phyloP scores from a whole-genome alignment of 352 stramenopile genomes.

The Pythium myriotylum region DNA sequence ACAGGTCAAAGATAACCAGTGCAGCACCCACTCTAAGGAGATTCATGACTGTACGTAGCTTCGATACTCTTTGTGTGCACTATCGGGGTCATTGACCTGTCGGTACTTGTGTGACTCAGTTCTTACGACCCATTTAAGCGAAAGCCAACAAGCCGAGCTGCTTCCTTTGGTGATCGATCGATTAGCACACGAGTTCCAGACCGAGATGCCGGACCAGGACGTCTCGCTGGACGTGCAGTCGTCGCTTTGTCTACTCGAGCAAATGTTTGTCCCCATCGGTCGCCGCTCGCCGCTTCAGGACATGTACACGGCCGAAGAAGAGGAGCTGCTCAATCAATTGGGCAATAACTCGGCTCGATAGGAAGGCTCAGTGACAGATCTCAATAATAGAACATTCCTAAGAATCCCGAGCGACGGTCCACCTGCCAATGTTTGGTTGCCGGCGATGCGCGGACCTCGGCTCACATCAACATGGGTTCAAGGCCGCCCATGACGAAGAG shows the following conservation, averaged over 20 bases:
- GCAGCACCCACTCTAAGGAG: conserved; percentile 49
- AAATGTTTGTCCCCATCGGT: conserved; percentile 56
- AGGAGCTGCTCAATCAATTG: conserved; percentile 69
- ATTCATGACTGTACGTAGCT: conserved; percentile 54
- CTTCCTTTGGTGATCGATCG: conserved; percentile 43
- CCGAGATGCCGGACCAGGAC: conserved; percentile 36
- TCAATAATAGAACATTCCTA: too few relatives aligned
- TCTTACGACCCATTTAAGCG: conserved; percentile 29
- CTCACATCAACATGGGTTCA: too few relatives aligned
- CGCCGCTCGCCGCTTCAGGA: conserved; percentile 64
- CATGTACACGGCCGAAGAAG: conserved; percentile 81
- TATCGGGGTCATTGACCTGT: not conserved
- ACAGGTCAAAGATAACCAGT: conserved; percentile 58
- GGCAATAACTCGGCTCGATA: conserved; percentile 1
- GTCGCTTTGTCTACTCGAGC: conserved; percentile 67
- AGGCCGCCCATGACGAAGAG: too few relatives aligned
- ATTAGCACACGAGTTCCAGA: conserved; percentile 39
- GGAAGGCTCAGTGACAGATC: too few relatives aligned
- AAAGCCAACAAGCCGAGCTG: conserved; percentile 41
- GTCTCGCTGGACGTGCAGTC: conserved; percentile 67
- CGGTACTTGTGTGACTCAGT: not conserved
- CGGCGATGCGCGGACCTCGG: too few relatives aligned
- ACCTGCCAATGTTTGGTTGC: too few relatives aligned
- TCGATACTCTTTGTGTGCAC: not conserved
- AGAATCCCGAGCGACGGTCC: too few relatives aligned